Conservation (phyloP, 192 early-diverging fungal species). For the Coemansia sp. region DNA sequence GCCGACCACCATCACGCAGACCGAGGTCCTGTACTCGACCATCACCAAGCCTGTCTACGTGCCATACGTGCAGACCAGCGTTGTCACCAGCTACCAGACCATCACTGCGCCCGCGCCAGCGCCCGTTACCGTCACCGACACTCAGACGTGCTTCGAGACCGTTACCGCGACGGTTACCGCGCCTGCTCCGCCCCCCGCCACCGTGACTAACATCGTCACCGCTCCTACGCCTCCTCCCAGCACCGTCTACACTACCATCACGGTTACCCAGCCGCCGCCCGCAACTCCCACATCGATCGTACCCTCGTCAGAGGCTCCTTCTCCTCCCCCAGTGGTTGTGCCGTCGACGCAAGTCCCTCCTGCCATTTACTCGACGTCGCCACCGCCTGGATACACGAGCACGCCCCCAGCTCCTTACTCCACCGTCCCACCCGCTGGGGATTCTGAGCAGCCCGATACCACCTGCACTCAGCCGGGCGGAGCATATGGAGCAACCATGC, state of each 20-base stretch:
- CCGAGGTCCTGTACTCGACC: slow-evolving; percentile 43
- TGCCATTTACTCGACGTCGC: not conserved
- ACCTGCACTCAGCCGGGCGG: slow-evolving; percentile 26
- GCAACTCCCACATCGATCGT: slow-evolving; percentile 9
- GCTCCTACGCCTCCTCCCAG: slow-evolving; percentile 16
- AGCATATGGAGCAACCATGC: slow-evolving; percentile 13
- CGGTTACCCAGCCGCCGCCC: slow-evolving; percentile 27
- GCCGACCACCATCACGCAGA: slow-evolving; percentile 29
- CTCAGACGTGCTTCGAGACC: slow-evolving; percentile 12
- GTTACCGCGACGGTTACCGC: slow-evolving; percentile 23
- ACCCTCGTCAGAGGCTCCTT: slow-evolving; percentile 4
- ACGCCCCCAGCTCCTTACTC: not conserved
- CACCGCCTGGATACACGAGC: slow-evolving; percentile 3
- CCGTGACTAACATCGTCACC: slow-evolving; percentile 22
- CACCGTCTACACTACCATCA: slow-evolving; percentile 21
- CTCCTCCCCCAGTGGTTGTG: not conserved
- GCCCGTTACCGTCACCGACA: slow-evolving; percentile 11
- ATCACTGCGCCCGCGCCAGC: slow-evolving; percentile 36
- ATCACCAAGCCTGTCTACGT: slow-evolving; percentile 53
- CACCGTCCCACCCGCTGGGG: not conserved
- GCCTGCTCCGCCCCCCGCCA: slow-evolving; percentile 27
- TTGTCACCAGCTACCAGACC: slow-evolving; percentile 26
- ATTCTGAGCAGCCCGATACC: slow-evolving; percentile 24
- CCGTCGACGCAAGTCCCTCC: slow-evolving; percentile 27
- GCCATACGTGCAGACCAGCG: slow-evolving; percentile 54